A percentile compares a stretch with the other conserved stretches of the same genome.
Evolutionary conservation across 257 asterid genomes (phyloP).

Genomic region (Solanum medicagineum): DNA sequence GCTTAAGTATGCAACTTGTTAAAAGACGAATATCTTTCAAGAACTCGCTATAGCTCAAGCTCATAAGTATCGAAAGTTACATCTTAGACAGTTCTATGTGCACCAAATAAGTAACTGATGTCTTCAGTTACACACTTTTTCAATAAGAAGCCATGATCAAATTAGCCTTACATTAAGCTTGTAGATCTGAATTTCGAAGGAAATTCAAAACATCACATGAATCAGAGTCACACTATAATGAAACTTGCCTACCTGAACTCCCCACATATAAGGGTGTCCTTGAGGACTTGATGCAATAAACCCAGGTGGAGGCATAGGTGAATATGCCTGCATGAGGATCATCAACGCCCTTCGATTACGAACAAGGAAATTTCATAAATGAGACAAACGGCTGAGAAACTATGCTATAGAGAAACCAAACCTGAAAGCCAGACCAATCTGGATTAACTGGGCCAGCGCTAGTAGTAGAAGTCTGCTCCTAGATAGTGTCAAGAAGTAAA

Average conservation of each 20-base stretch:
- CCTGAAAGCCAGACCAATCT: slow-evolving; percentile 99
- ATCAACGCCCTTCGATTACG: neutral
- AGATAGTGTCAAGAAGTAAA: neutral
- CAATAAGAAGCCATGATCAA: neutral
- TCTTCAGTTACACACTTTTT: neutral
- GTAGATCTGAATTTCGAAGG: neutral
- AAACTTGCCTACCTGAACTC: slow-evolving; percentile 59
- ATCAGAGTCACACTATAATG: neutral
- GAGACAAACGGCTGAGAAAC: slow-evolving; percentile 1
- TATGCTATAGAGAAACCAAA: slow-evolving; percentile 11
- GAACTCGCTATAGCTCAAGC: neutral
- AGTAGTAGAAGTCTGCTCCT: slow-evolving; percentile 57
- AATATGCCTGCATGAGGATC: slow-evolving; percentile 53
- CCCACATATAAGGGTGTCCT: slow-evolving; percentile 96
- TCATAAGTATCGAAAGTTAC: neutral
- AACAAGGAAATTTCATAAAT: neutral
- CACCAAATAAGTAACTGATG: neutral
- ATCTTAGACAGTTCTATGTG: neutral
- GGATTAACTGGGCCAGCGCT: slow-evolving; percentile 48
- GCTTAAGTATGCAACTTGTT: neutral
- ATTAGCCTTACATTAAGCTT: neutral
- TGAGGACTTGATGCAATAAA: slow-evolving; percentile 78
- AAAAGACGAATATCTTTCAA: neutral
- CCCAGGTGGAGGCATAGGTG: slow-evolving; percentile 89
- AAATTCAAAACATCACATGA: neutral